Conservation (phyloP, 495 filamentous ascomycete species). For the Hypoxylon fuscum region DNA sequence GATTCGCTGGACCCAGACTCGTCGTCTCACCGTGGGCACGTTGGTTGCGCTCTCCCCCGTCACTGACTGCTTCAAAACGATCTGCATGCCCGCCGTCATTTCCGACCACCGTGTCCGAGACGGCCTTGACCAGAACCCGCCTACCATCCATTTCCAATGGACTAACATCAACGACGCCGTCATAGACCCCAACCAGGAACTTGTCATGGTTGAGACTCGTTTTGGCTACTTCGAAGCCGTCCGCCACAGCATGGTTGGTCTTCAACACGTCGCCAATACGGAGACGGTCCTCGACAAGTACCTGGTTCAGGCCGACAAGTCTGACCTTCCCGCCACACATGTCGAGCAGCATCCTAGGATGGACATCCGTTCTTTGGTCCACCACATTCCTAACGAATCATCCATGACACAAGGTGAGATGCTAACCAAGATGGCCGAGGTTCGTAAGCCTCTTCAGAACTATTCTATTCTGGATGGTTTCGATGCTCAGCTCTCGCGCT, state of each 20-base stretch:
- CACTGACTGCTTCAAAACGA: conserved; percentile 68
- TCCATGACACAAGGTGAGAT: conserved; percentile 44
- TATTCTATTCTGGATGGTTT: conserved; percentile 55
- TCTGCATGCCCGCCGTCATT: conserved; percentile 76
- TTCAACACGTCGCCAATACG: conserved; percentile 74
- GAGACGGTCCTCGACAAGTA: conserved; percentile 52
- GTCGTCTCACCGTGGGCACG: conserved; percentile 72
- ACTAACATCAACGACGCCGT: conserved; percentile 63
- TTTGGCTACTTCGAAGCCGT: conserved; percentile 77
- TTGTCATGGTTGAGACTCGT: conserved; percentile 80
- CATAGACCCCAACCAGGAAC: conserved; percentile 75
- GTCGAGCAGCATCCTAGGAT: conserved; percentile 43
- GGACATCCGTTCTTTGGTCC: conserved; percentile 48
- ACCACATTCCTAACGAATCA: conserved; percentile 40
- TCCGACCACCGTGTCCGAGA: conserved; percentile 70
- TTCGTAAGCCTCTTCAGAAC: conserved; percentile 16
- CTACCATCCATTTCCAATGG: conserved; percentile 81
- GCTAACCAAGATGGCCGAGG: conserved; percentile 57
- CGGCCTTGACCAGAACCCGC: conserved; percentile 69
- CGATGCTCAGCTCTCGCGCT: conserved; percentile 27
- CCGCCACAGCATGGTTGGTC: conserved; percentile 73
- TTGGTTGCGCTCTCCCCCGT: conserved; percentile 75
- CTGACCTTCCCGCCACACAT: conserved; percentile 45
- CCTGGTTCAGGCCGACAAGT: conserved; percentile 51
- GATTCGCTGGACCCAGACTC: conserved; percentile 82